Percentiles rank a stretch among this genome's conserved stretches.
Conservation (phyloP, 306 rosid genomes). For the Lagenaria siceraria region DNA sequence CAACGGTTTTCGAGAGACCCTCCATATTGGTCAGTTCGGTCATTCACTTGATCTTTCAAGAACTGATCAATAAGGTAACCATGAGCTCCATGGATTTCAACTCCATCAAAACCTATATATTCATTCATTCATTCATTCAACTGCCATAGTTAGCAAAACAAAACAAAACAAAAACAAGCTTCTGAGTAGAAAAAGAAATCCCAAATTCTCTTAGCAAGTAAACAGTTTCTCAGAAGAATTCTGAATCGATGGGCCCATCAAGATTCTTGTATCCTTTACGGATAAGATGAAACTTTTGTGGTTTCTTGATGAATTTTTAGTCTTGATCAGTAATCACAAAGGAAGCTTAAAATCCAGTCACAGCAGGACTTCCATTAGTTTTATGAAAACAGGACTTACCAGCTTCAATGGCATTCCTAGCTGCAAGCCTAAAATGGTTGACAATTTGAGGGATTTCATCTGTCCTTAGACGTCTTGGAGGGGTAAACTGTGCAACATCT, state of each 20-base stretch:
- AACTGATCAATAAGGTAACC: slow-evolving; percentile 31
- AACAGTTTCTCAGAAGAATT: no score
- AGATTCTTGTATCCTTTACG: no score
- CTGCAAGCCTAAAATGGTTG: slow-evolving; percentile 44
- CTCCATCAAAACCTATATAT: slow-evolving; percentile 29
- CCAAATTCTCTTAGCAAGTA: no score
- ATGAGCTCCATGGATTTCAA: slow-evolving; percentile 33
- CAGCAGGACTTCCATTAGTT: neutral
- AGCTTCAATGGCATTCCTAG: slow-evolving; percentile 62
- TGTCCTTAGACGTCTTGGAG: slow-evolving; percentile 40
- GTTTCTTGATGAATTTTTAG: neutral
- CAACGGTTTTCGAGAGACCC: slow-evolving; percentile 49
- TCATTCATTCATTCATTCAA: neutral
- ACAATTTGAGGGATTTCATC: slow-evolving; percentile 52
- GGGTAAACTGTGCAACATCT: slow-evolving; percentile 24
- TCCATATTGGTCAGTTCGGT: slow-evolving; percentile 25
- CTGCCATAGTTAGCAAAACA: no score
- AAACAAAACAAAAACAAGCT: neutral
- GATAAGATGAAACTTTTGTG: no score
- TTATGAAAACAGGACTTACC: slow-evolving; percentile 20
- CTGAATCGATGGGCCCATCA: no score
- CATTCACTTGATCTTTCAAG: slow-evolving; percentile 26
- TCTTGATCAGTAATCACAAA: neutral
- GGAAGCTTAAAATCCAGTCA: neutral
- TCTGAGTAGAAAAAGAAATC: no score